phyloP scores from a whole-genome alignment of 139 green algal species.

The Picochlorum sp. region DNA sequence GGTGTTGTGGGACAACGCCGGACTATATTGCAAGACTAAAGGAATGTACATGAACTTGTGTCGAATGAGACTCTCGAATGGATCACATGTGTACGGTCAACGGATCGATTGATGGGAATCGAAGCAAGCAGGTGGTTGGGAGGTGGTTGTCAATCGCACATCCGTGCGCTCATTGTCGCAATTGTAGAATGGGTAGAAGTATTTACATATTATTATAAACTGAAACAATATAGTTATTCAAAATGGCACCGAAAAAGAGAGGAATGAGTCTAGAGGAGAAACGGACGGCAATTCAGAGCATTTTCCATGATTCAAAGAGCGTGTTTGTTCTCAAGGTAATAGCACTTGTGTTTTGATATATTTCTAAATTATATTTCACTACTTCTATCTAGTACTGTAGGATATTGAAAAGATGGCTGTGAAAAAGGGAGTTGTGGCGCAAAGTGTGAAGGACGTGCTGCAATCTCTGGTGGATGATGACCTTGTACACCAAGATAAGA shows the following conservation, averaged over 20 bases:
- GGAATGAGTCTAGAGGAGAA: constrained; percentile 71
- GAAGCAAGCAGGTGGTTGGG: no score
- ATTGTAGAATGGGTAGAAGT: no score
- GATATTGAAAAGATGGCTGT: constrained; percentile 65
- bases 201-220: no score
- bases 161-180: no score
- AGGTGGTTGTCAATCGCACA: no score
- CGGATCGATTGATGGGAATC: no score
- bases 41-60: no score
- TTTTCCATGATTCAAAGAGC: constrained; percentile 62
- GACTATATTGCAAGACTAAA: constrained; percentile 27
- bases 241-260: constrained; percentile 34
- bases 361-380: no score
- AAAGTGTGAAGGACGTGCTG: constrained; percentile 71
- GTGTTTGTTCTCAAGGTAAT: constrained; percentile 56
- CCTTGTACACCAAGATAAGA: constrained; percentile 68
- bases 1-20: constrained; percentile 53
- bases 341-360: constrained; percentile 2
- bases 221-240: constrained; percentile 14
- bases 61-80: no score
- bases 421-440: constrained; percentile 60
- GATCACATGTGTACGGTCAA: no score
- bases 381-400: background rate
- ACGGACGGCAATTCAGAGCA: constrained; percentile 44
- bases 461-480: constrained; percentile 68